Conservation (phyloP, 108 stramenopile species). For the Nannochloropsis salina region DNA sequence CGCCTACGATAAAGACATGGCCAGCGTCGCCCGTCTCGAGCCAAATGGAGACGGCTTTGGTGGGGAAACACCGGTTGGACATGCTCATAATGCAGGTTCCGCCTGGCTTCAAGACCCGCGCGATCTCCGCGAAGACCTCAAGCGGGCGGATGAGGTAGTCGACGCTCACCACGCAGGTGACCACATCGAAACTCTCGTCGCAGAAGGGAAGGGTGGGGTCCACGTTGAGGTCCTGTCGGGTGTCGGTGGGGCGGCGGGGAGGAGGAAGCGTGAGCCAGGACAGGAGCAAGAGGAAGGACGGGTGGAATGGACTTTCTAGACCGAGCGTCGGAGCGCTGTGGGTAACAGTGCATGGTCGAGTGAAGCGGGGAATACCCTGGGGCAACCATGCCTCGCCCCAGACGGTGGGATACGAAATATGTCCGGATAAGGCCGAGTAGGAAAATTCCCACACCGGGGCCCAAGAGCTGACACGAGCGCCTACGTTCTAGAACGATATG, state of each 20-base stretch:
- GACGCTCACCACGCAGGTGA: constrained; percentile 85
- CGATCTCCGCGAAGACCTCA: constrained; percentile 73
- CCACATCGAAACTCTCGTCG: constrained; percentile 74
- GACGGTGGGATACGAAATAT: too few species aligned
- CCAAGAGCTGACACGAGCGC: too few species aligned
- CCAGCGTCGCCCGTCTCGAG: constrained; percentile 79
- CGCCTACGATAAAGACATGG: constrained; percentile 77
- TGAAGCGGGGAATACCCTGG: too few species aligned
- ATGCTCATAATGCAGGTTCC: constrained; percentile 74
- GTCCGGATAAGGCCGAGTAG: too few species aligned
- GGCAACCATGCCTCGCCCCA: too few species aligned
- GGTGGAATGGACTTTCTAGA: too few species aligned
- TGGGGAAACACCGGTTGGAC: constrained; percentile 82
- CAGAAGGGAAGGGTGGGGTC: constrained; percentile 76
- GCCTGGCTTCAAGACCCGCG: constrained; percentile 77
- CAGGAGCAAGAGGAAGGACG: background rate
- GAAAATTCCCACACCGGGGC: too few species aligned
- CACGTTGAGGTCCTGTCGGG: constrained; percentile 65
- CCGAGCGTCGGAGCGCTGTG: too few species aligned
- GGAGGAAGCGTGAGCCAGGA: background rate
- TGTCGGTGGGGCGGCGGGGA: background rate
- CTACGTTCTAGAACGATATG: too few species aligned
- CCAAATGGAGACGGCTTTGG: constrained; percentile 88
- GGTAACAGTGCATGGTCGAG: too few species aligned
- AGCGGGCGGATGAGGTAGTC: constrained; percentile 79